Evolutionary conservation across 306 rosid genomes (phyloP), one percentile per base, ranked within the genome.

Genomic region (Quercus ilex): DNA sequence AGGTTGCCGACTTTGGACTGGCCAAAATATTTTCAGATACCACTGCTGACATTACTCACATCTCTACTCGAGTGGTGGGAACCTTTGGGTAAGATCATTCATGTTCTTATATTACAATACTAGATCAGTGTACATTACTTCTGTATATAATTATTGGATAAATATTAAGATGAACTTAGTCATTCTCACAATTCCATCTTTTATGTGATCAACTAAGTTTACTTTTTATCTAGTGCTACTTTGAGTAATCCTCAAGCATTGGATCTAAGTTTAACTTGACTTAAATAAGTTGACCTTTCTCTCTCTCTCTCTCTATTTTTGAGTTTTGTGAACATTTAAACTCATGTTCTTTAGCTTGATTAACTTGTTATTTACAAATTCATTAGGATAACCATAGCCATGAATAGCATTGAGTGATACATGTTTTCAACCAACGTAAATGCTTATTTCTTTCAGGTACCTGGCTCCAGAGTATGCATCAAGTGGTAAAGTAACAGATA

Each of bases 401-500:
- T 35, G 71, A 33, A 14, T 31, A 18, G 72, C 72, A 67, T 26
- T 33, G 59, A 70, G 6, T 55, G 43, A 23, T 52, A 25, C 68
- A 3, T 75, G 26, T 81, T 75, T 78, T 81, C 17, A 75, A 25
- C 71, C 43, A 19, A 67, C 71, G 7, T 19, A 33, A 67, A 31
- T 78, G 79, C 57, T 87, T 31, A 46, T 76, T 79, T 63, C 79
- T 53, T 80, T 30, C 83, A 95, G 99, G 76, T 95, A 95, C 87
- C 87, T 95, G 70, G 99, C 99, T 85, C 99, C 99, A 33, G 99
- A 95, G 83, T 95, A 95, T 78, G 99, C 98, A 58, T 73, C 98
- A 30, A 95, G 97, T 78, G 99, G 99, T 71, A 93, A 95, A 82
- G 94, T 95, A 69, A 84, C 99, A 0, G 97, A 95, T 51, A 95